A percentile compares a stretch with the other conserved stretches of the same genome.
Conservation (phyloP, 352 stramenopile genomes). For the Paralagenidium karlingii region DNA sequence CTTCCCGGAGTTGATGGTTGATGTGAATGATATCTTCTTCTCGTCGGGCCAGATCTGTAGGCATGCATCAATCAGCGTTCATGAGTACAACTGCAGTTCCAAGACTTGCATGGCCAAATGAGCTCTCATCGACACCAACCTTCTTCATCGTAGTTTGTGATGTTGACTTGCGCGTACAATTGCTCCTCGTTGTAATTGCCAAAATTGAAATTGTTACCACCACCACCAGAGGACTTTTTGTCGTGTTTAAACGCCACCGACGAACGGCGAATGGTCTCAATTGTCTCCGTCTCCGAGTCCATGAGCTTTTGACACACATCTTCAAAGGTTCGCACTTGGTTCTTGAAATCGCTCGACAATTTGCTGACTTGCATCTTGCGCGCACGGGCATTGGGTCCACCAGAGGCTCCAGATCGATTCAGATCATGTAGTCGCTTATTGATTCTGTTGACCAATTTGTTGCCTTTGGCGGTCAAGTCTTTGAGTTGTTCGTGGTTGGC, state of each 20-base stretch:
- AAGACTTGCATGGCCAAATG: too few relatives aligned
- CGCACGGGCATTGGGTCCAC: constrained; percentile 23
- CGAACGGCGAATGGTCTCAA: constrained; percentile 70
- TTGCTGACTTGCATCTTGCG: constrained; percentile 67
- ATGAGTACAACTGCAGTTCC: constrained; percentile 1
- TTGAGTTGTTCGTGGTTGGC: constrained; percentile 72
- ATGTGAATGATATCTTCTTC: constrained; percentile 84
- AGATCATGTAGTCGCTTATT: constrained; percentile 69
- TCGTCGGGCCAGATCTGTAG: constrained; percentile 50
- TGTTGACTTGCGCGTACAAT: constrained; percentile 78
- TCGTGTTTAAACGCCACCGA: constrained; percentile 36
- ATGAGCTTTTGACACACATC: constrained; percentile 54
- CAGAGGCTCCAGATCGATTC: constrained; percentile 26
- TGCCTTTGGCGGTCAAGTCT: constrained; percentile 71
- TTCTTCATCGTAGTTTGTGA: constrained; percentile 78
- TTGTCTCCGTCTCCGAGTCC: constrained; percentile 55
- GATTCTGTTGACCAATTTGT: constrained; percentile 69
- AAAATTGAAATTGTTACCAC: too few relatives aligned
- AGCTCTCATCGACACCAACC: constrained; percentile 23
- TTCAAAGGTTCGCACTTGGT: constrained; percentile 61
- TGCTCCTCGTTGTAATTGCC: constrained; percentile 80
- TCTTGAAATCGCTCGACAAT: constrained; percentile 79
- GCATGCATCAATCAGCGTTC: constrained; percentile 1
- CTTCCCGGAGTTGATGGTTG: constrained; percentile 75
- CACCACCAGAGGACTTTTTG: constrained; percentile 5